Evolutionary conservation across 768 basidiomycete species (phyloP).

Genomic region (Termitomyces sp.): DNA sequence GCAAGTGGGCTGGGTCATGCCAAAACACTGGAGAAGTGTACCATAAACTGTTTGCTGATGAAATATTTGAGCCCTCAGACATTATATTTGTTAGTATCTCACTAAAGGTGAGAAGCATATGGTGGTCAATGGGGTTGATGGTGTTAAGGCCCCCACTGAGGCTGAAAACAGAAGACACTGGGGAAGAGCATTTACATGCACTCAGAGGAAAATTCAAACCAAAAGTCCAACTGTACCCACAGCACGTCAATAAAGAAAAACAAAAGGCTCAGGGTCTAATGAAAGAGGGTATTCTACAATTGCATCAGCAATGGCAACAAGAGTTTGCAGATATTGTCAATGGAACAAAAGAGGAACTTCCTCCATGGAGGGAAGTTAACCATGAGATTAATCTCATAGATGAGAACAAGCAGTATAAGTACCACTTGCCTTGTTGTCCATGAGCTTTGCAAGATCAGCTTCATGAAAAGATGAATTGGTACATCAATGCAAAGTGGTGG

Average conservation of each 20-base stretch:
- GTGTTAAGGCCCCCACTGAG: background rate
- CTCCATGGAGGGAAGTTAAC: conserved; percentile 25
- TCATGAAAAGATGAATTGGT: conserved; percentile 29
- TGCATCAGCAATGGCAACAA: too few species aligned
- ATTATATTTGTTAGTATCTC: too few species aligned
- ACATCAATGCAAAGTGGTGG: conserved; percentile 35
- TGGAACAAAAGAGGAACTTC: too few species aligned
- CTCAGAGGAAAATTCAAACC: background rate
- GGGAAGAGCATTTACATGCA: background rate
- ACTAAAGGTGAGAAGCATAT: too few species aligned
- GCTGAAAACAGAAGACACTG: background rate
- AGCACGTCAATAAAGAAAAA: conserved; percentile 8
- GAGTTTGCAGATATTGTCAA: too few species aligned
- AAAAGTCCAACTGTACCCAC: background rate
- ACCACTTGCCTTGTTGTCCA: conserved; percentile 13
- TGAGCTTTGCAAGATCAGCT: conserved; percentile 27
- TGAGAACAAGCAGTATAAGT: conserved; percentile 16
- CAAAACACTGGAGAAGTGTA: background rate
- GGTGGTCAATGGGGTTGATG: background rate
- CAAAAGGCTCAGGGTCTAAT: conserved; percentile 5
- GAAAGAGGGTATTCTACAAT: too few species aligned
- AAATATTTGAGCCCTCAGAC: background rate
- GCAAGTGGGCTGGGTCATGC: too few species aligned
- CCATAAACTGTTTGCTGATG: background rate
- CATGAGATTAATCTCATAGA: conserved; percentile 37